Evolutionary conservation across 805 yeast species (phyloP).

Genomic region (Torulaspora gathmanii): DNA sequence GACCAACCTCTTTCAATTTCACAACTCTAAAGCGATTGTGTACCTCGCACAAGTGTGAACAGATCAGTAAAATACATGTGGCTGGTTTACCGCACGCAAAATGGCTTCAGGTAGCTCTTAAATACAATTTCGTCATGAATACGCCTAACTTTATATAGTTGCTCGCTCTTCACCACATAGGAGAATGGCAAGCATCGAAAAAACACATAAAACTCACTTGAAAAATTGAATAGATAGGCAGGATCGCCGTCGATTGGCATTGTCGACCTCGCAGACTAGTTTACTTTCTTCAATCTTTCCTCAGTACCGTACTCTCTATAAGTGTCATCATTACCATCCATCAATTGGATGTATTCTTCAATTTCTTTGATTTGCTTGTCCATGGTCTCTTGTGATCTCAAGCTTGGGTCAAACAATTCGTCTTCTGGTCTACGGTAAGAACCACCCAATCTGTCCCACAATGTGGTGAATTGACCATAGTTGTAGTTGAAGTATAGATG

Average conservation of each 20-base stretch:
- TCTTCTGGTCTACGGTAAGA: slow-evolving; percentile 90
- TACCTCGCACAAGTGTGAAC: neutral
- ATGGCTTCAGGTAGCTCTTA: neutral
- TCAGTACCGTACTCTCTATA: slow-evolving; percentile 66
- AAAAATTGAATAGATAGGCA: neutral
- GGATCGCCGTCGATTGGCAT: neutral
- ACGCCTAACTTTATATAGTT: slow-evolving; percentile 4
- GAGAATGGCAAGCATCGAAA: slow-evolving; percentile 1
- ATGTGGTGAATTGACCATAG: slow-evolving; percentile 96
- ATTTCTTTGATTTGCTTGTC: slow-evolving; percentile 62
- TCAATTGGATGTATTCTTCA: slow-evolving; percentile 71
- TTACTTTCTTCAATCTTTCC: slow-evolving; percentile 30
- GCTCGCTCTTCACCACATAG: neutral
- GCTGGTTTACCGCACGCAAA: neutral
- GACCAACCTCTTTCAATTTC: no score
- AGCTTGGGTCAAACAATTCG: slow-evolving; percentile 65
- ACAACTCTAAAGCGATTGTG: no score
- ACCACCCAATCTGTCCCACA: slow-evolving; percentile 96
- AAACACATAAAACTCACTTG: neutral
- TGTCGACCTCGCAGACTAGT: neutral
- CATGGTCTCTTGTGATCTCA: slow-evolving; percentile 59
- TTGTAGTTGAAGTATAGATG: slow-evolving; percentile 96
- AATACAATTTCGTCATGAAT: slow-evolving; percentile 5
- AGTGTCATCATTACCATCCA: slow-evolving; percentile 74
- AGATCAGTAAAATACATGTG: neutral